Evolutionary conservation across 352 stramenopile species (phyloP).

Genomic region (Pythium brassicae): DNA sequence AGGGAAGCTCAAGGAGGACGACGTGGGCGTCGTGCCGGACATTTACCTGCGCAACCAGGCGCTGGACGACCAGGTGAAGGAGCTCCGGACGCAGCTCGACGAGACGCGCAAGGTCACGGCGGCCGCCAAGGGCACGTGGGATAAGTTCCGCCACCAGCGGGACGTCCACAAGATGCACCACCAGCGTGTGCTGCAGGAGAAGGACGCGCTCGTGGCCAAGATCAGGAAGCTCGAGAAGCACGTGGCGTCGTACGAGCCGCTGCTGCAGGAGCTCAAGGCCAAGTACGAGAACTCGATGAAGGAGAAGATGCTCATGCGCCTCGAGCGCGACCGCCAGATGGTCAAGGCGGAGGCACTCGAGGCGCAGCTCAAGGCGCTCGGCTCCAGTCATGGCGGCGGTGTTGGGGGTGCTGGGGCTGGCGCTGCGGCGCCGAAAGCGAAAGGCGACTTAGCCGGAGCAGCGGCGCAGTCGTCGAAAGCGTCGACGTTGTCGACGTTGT

Average conservation of each 20-base stretch:
- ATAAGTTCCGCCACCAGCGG: slow-evolving; percentile 94
- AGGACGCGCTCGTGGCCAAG: slow-evolving; percentile 89
- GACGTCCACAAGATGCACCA: slow-evolving; percentile 96
- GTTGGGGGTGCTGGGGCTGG: no score
- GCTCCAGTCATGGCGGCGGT: slow-evolving; percentile 7
- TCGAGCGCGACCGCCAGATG: slow-evolving; percentile 90
- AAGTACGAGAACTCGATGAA: slow-evolving; percentile 96
- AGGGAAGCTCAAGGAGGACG: slow-evolving; percentile 87
- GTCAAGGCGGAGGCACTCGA: slow-evolving; percentile 89
- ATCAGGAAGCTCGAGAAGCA: slow-evolving; percentile 91
- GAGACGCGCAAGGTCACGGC: slow-evolving; percentile 88
- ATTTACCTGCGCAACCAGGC: slow-evolving; percentile 94
- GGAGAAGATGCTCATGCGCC: slow-evolving; percentile 96
- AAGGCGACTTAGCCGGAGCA: slow-evolving; percentile 3
- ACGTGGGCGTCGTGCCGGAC: slow-evolving; percentile 89
- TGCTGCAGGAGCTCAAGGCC: slow-evolving; percentile 89
- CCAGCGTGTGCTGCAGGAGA: slow-evolving; percentile 94
- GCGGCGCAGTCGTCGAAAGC: slow-evolving; percentile 18
- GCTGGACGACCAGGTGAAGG: slow-evolving; percentile 87
- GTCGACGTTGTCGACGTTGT: slow-evolving; percentile 13
- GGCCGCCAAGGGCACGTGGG: slow-evolving; percentile 91
- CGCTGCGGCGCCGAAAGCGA: background rate
- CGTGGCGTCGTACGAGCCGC: slow-evolving; percentile 89
- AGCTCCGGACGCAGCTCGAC: slow-evolving; percentile 79
- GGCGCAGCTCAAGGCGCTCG: slow-evolving; percentile 64